Evolutionary conservation across 306 rosid genomes (phyloP), one percentile per base, ranked within the genome.

Genomic region (barrel medic (Medicago truncatula)): DNA sequence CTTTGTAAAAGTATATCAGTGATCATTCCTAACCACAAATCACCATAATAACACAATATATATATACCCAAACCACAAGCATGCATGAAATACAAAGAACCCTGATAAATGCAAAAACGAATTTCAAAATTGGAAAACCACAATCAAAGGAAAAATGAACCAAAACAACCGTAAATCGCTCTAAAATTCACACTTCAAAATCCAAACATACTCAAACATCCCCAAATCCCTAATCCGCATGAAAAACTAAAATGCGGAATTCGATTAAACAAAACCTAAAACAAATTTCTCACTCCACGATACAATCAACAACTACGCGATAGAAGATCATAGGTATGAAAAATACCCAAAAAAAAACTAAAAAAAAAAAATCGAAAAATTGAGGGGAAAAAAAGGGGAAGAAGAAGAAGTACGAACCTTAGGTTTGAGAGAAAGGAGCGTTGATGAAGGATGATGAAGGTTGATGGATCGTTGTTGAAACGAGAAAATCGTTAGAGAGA

Each of bases 391-490:
- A 39, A 78, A 50, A 75, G 47, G 49, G 47, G 49, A 53, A 25
- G 70, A 43, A 44, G 58, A 65, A 44, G 50, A 65, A 58, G 54
- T 52, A 77, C 86, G 60, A 60, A 88, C 93, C 93, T 86, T 52
- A 12, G 41, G 80, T 18, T 59, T 39, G 38, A 46, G 77, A 78
- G 67, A 73, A 20, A 40, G 77, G 9, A 44, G 53, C 75, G 79
- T 52, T 31, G 44, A 14, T 31, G 59, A 75, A 12, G 14, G 80
- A 6, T 4, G 49, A 57, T 21, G 75, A 16, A 13, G 85, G 46
- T 59, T 73, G 63, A 71, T 50, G 50, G 81, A 79, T 84, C 76
- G 64, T 18, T 43, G 84, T 72, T 34, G 80, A 84, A 82, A 71
- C 64, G 69, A 68, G 28, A 61, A 75, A 70, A 71, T 67, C 69